phyloP scores from a whole-genome alignment of 177 flowering plant genomes.

The Vitis hybrid region DNA sequence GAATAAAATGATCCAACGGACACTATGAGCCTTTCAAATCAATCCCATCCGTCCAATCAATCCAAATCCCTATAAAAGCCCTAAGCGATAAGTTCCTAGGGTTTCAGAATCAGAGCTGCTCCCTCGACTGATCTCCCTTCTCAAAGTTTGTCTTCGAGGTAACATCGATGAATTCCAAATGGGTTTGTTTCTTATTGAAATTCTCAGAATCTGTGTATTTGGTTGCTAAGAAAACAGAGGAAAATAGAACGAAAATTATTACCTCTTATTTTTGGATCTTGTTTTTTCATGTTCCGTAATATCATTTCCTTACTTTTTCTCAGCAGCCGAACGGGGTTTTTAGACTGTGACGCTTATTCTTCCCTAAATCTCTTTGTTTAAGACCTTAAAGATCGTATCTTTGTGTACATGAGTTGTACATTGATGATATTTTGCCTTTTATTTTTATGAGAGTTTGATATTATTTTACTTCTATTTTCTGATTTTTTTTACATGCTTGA shows the following conservation, averaged over 20 bases:
- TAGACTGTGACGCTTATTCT: too few species aligned
- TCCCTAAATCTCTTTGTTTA: too few species aligned
- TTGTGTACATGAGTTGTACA: too few species aligned
- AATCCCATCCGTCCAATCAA: constrained; percentile 1
- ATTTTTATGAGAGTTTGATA: too few species aligned
- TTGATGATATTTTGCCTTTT: too few species aligned
- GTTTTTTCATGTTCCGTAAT: background rate
- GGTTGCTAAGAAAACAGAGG: background rate
- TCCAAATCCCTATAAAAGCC: background rate
- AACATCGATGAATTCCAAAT: background rate
- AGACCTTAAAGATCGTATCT: too few species aligned
- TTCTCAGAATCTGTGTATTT: background rate
- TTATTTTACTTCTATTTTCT: background rate
- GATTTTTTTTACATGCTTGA: background rate
- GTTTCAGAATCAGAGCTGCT: background rate
- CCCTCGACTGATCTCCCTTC: background rate
- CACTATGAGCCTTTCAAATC: background rate
- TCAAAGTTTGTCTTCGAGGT: background rate
- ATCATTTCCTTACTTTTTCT: background rate
- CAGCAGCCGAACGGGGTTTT: too few species aligned
- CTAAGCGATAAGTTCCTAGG: background rate
- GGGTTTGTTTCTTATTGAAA: background rate
- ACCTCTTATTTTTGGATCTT: background rate
- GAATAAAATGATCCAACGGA: background rate
- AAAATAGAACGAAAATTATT: background rate